Evolutionary conservation across 192 early-diverging fungal genomes (phyloP), one percentile per base, ranked within the genome.

Genomic region (Linnemannia hyalina): DNA sequence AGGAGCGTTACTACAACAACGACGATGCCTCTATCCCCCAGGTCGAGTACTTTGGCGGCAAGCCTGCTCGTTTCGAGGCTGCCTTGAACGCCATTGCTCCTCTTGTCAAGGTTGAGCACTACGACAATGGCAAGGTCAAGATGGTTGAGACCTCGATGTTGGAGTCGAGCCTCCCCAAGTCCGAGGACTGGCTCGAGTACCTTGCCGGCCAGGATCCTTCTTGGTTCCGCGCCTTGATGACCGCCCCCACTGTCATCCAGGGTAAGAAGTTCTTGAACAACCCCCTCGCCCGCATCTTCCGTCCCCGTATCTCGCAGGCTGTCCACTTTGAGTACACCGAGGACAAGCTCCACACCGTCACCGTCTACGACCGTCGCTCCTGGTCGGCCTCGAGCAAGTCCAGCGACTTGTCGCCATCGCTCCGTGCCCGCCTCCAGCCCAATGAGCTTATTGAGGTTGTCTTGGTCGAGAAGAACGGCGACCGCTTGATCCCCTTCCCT

Each of bases 221-320:
- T 36, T 99, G 97, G 97, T 90, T 97, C 76, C 95, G 94, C 29
- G 96, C 97, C 0, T 85, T 99, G 54, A 86, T 99, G 76, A 95
- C 93, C 0, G 89, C 94, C 41, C 90, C 94, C 18, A 90, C 94
- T 68, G 94, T 97, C 52, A 95, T 97, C 26, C 96, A 97, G 85
- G 95, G 93, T 78, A 92, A 92, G 86, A 91, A 88, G 71, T 94
- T 93, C 83, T 76, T 88, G 75, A 90, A 93, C 86, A 95, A 95
- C 89, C 90, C 92, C 76, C 82, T 92, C 3, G 89, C 88, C 38
- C 93, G 94, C 22, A 89, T 95, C 77, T 89, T 95, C 86, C 90
- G 91, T 76, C 94, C 94, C 55, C 93, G 93, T 73, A 79, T 88
- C 32, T 89, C 90, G 36, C 93, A 94, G 88, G 85, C 89, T 40